Base-by-base conservation (phyloP, 2,329 filamentous ascomycete genomes). In the Xylariaceae sp. region DNA sequence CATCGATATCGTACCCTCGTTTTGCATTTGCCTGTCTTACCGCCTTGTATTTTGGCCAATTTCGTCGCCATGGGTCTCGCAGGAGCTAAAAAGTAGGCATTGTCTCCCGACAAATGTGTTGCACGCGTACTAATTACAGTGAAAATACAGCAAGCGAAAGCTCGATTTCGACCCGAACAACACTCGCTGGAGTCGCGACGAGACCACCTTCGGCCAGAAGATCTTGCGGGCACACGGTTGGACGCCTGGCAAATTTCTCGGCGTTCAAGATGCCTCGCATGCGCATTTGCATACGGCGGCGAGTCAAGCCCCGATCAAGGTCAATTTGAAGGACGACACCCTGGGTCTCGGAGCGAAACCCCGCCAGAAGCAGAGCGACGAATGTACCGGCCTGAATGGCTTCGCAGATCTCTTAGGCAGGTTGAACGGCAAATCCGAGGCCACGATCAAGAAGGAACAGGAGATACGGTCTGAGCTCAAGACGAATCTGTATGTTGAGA, bases 151-250 rank as follows among this genome's bases (percentile, higher is more conserved):
- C 48, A 64, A 60, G 53, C 74, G 74, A 36, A 95, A 91, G 68
- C 82, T 97, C 60, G 85, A 85, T 52, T 77, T 85, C 62, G 93
- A 98, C 66, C 93, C 93, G 7, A 96, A 97, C 69, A 98, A 97
- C 65, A 95, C 88, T 36, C 81, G 79, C 74, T 98, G 93, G 93
- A 83, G 85, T 42, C 83, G 84, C 57, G 85, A 90, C 61, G 87
- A 85, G 50, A 78, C 77, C 42, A 83, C 81, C 40, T 97, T 93
- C 63, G 93, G 93, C 53, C 90, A 95, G 64, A 87, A 83, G 60
- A 91, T 97, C 53, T 81, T 98, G 59, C 80, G 83, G 37, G 75
- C 85, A 13, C 89, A 96, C 58, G 93, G 93, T 50, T 98, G 93
- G 93, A 78, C 83, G 47, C 89, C 90, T 0, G 93, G 93, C 28